Base-by-base conservation (phyloP, 805 yeast species). In the Wickerhamomyces mucosus region DNA sequence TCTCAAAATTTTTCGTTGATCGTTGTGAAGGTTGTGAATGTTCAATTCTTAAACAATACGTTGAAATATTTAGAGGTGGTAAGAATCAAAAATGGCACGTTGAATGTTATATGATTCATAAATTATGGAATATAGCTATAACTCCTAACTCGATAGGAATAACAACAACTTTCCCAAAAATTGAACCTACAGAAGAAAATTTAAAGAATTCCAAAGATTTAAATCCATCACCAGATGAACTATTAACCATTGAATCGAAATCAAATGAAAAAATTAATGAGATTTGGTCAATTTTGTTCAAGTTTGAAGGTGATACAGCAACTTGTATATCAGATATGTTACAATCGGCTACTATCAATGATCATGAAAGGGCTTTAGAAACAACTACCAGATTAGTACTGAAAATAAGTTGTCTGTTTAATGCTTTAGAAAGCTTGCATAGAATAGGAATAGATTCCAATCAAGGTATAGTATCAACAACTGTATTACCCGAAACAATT, bases 41-140 rank as follows among this genome's bases (percentile, higher is more conserved):
- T 22, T 83, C 96, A 2, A 92, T 94, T 32, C 71, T 94, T 22
- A 86, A 86, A 51, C 97, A 92, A 51, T 92, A 86, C 55, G 95
- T 89, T 22, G 96, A 89, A 55, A 75, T 89, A 27, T 83, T 75
- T 38, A 69, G 92, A 43, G 95, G 96, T 31, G 96, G 96, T 15
- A 70, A 78, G 43, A 79, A 82, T 36, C 95, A 88, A 54, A 94
- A 85, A 52, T 92, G 99, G 99, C 99, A 92, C 57, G 97, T 96
- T 2, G 97, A 94, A 53, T 92, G 99, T 62, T 92, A 86, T 52
- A 94, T 94, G 86, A 94, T 92, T 29, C 88, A 82, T 61, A 88
- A 88, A 55, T 88, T 85, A 49, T 92, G 98, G 98, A 86, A 85
- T 51, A 94, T 88, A 15, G 70, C 77, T 35, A 63, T 92, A 15